A percentile compares a stretch with the other conserved stretches of the same genome.
Evolutionary conservation across 2,329 filamentous ascomycete species (phyloP).

Genomic region (Raffaelea deltoideospora): DNA sequence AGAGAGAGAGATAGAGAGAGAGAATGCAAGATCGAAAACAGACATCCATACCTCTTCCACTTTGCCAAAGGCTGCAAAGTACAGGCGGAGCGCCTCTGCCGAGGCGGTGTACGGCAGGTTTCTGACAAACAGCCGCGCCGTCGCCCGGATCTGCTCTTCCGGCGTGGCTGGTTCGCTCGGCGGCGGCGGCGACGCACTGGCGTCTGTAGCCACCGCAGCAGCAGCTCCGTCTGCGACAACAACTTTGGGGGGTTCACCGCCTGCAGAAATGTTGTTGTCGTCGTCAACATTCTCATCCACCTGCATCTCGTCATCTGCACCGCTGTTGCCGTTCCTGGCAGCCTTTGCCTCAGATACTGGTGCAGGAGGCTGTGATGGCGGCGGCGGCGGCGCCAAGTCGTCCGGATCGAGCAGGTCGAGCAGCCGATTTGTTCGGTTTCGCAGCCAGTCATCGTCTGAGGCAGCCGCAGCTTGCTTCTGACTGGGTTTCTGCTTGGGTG

Average conservation of each 20-base stretch:
- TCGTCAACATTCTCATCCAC: background rate
- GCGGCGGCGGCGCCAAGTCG: conserved; percentile 21
- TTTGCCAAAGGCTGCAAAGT: conserved; percentile 59
- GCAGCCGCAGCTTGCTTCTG: conserved; percentile 22
- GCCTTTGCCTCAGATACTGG: conserved; percentile 2
- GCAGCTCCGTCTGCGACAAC: background rate
- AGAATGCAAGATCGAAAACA: background rate
- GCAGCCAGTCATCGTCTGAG: conserved; percentile 81
- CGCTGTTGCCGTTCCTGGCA: background rate
- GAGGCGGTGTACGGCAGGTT: conserved; percentile 74
- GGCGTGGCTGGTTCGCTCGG: conserved; percentile 22
- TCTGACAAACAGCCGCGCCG: conserved; percentile 69
- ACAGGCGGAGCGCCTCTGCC: conserved; percentile 58
- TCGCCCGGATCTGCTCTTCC: conserved; percentile 51
- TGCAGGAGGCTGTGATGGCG: conserved; percentile 4
- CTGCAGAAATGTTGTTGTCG: background rate
- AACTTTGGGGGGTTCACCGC: background rate
- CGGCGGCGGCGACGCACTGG: too few species aligned
- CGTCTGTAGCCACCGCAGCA: background rate
- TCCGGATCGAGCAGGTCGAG: conserved; percentile 72
- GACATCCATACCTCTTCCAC: conserved; percentile 68
- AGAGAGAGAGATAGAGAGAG: background rate
- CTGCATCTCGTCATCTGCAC: background rate
- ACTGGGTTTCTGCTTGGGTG: too few species aligned
- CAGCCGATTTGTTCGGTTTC: conserved; percentile 73